Percentiles rank a stretch among this genome's conserved stretches.
These are phyloP conservation scores for Starmera dryadoides DNA, from an alignment of 805 yeast genomes.

Conservation along the genomic window DNA sequence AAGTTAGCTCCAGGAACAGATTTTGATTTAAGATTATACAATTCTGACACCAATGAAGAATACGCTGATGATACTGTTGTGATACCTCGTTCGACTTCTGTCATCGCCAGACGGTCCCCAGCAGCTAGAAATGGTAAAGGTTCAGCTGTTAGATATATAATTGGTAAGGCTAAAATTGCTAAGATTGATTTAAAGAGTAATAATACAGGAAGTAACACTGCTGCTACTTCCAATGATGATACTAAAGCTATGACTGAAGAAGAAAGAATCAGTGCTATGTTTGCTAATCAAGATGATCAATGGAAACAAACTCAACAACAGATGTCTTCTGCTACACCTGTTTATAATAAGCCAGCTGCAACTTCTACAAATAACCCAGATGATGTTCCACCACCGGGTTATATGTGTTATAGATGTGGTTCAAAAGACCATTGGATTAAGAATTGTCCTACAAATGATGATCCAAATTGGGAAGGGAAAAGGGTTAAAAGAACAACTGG, in stretches of 20 bases:
- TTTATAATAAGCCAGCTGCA: constrained; percentile 43
- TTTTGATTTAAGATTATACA: constrained; percentile 68
- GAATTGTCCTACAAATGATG: constrained; percentile 90
- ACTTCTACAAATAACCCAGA: constrained; percentile 33
- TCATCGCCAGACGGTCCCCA: constrained; percentile 76
- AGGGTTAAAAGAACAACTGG: constrained; percentile 91
- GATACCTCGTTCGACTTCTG: constrained; percentile 83
- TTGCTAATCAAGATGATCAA: constrained; percentile 85
- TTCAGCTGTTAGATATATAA: constrained; percentile 62
- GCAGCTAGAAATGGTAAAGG: constrained; percentile 37
- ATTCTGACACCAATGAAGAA: constrained; percentile 66
- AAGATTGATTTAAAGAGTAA: constrained; percentile 21
- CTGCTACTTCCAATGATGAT: constrained; percentile 15
- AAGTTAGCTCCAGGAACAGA: constrained; percentile 79
- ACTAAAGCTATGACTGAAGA: constrained; percentile 61
- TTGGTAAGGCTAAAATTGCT: constrained; percentile 58
- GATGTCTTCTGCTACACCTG: constrained; percentile 79
- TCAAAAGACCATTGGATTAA: constrained; percentile 93
- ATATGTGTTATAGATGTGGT: constrained; percentile 95
- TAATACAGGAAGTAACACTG: constrained; percentile 4
- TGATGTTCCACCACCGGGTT: constrained; percentile 89
- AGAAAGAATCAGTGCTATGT: constrained; percentile 84
- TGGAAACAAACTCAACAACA: constrained; percentile 94
- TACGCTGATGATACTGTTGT: constrained; percentile 85
- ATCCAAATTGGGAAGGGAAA: constrained; percentile 91